Evolutionary conservation across 495 filamentous ascomycete species (phyloP), one percentile per base, ranked within the genome.

Genomic region (Tuber aestivum): DNA sequence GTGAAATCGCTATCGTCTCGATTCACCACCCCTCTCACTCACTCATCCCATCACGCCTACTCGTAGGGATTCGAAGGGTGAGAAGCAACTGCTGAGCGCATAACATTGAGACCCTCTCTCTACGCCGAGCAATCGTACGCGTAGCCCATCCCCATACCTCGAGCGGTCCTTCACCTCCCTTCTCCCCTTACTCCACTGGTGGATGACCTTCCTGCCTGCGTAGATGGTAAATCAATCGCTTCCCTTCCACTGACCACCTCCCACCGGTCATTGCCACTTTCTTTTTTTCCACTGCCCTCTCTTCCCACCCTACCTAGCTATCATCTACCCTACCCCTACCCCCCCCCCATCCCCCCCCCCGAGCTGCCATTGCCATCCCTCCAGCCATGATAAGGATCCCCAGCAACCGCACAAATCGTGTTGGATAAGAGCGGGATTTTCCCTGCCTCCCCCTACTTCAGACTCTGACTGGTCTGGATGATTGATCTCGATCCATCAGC

Each of bases 401-500:
- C 12, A 61, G 50, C 50, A 61, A n/a, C 50, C n/a, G 50, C 3
- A 32, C n/a, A 61, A 61, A 61, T 61, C 12, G 50, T 32, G 50
- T 61, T 61, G 50, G 50, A 61, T 61, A 61, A 32, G 50, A 61
- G 50, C n/a, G 50, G 50, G n/a, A 27, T 61, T 61, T 32, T 32
- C n/a, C 50, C 50, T 61, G n/a, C 12, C n/a, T 61, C 27, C 50
- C 50, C 50, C 50, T 27, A 61, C 50, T 61, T 61, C 50, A 61
- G 32, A 61, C 50, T 32, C 50, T 61, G 50, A 61, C 50, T 61
- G 50, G 50, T 61, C 50, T 32, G 50, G 32, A 61, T 61, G 50
- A 32, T 61, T 61, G 50, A 61, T 61, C 50, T 61, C 50, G 50
- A 61, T 61, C 50, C 50, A 61, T 32, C n/a, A 61, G 80, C 73